Base-by-base conservation (phyloP, 495 filamentous ascomycete genomes). In the Talaromyces thailandensis region DNA sequence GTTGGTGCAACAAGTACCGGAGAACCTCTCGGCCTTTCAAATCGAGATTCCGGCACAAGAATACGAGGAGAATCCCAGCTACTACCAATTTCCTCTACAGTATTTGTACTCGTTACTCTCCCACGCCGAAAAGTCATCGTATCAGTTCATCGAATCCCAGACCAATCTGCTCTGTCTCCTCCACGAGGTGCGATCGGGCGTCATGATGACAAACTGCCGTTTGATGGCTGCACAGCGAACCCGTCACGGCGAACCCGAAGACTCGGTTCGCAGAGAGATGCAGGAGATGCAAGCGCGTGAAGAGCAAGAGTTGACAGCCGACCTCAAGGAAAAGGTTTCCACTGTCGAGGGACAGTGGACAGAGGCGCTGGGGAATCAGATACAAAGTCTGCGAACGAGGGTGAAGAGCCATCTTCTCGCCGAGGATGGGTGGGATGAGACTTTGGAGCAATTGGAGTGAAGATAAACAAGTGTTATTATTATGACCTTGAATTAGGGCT, bases 81-180 rank as follows among this genome's bases (percentile, higher is more conserved):
- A 96, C 69, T 77, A 84, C 59, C 73, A 81, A 35, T 65, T 63
- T n/a, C 94, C 94, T 37, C 68, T 96, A 68, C 89, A 96, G 72
- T 98, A 98, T 66, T 82, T 98, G 1, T 90, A 91, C 68, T 85
- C 83, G 25, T 78, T 98, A 59, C 80, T 98, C 18, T 79, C 82
- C 16, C 93, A 96, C 67, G 90, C 92, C 4, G 91, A 94, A 72
- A 94, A 91, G 74, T 89, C 86, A 58, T 91, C 89, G 25, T 96
- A 96, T 69, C 93, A 96, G 74, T 97, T 94, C 73, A 97, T 98
- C 63, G 94, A 98, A 77, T 86, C 82, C 3, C 93, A 98, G 79
- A 92, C 84, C 24, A 97, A 98, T 64, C 76, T 97, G 14, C 81
- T 98, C n/a, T 97, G 93, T 65, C 73, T 97, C 24, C 73, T 97